A percentile compares a stretch with the other conserved stretches of the same genome.
These are phyloP conservation scores for Gorgonomyces haynaldii DNA, from an alignment of 192 early-diverging fungal species.

Conservation along the genomic window DNA sequence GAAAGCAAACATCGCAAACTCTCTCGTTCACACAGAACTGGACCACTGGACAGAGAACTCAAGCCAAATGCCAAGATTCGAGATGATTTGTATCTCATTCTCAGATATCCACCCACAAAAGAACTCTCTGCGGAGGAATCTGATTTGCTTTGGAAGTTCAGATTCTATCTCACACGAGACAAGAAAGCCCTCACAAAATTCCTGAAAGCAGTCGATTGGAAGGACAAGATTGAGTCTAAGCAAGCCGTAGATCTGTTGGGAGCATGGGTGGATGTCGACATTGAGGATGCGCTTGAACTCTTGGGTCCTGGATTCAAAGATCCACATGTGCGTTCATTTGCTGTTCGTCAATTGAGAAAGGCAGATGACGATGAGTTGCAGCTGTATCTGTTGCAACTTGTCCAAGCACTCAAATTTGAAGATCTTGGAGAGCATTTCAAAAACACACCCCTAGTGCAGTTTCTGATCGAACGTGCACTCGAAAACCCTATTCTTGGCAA, in stretches of 20 bases:
- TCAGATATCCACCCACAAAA: conserved; percentile 86
- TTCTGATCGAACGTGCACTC: conserved; percentile 80
- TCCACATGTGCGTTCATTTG: conserved; percentile 68
- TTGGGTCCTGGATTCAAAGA: conserved; percentile 83
- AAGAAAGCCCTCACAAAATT: conserved; percentile 97
- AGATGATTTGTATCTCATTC: conserved; percentile 90
- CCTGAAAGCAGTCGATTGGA: conserved; percentile 92
- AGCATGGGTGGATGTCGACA: conserved; percentile 82
- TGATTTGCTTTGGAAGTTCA: conserved; percentile 96
- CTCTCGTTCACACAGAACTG: conserved; percentile 79
- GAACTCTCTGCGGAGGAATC: conserved; percentile 74
- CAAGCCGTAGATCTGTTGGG: conserved; percentile 83
- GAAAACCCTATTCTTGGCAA: conserved; percentile 80
- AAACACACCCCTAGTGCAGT: conserved; percentile 59
- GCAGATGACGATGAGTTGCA: conserved; percentile 92
- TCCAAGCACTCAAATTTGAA: conserved; percentile 97
- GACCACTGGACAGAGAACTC: conserved; percentile 81
- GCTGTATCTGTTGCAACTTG: conserved; percentile 89
- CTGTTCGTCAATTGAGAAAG: conserved; percentile 75
- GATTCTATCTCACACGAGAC: conserved; percentile 88
- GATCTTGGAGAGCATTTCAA: conserved; percentile 33
- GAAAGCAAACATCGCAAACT: conserved; percentile 90
- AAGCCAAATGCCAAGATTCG: conserved; percentile 95
- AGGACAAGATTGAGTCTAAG: conserved; percentile 75
- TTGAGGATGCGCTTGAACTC: conserved; percentile 92